Percentiles rank a stretch among this genome's conserved stretches.
Conservation (phyloP, 495 filamentous ascomycete species). For the Parathielavia appendiculata region DNA sequence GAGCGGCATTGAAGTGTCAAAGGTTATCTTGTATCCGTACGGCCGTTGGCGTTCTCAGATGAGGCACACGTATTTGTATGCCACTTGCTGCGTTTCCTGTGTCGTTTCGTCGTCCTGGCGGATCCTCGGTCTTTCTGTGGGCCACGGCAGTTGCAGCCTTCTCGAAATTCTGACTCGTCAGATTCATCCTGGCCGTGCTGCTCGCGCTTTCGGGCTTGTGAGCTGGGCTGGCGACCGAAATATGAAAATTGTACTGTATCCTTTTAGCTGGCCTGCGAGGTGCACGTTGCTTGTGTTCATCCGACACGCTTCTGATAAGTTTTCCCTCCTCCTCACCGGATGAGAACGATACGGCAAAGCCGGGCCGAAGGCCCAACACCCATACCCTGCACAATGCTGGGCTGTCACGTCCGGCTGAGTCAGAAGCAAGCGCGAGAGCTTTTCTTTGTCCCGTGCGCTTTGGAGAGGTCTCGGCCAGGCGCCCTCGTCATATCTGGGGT, state of each 20-base stretch:
- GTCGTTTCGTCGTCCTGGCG: not conserved
- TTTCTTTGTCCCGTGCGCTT: too few relatives aligned
- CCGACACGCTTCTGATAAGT: too few relatives aligned
- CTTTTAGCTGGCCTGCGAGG: too few relatives aligned
- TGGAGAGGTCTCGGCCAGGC: too few relatives aligned
- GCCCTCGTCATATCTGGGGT: too few relatives aligned
- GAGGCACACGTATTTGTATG: not conserved
- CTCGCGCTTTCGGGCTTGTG: slow-evolving; percentile 14
- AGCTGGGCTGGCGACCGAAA: slow-evolving; percentile 10
- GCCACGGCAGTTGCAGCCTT: slow-evolving; percentile 16
- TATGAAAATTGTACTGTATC: slow-evolving; percentile 2
- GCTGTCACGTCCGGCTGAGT: too few relatives aligned
- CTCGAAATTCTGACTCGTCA: slow-evolving; percentile 19
- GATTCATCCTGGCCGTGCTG: not conserved
- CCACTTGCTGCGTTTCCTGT: not conserved
- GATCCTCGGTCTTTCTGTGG: slow-evolving; percentile 25
- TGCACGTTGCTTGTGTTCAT: too few relatives aligned
- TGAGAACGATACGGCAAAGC: too few relatives aligned
- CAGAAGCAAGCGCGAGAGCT: too few relatives aligned
- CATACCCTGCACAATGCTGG: too few relatives aligned
- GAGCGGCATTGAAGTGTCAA: not conserved
- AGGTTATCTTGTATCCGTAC: not conserved
- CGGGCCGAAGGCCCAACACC: too few relatives aligned
- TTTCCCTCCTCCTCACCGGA: too few relatives aligned
- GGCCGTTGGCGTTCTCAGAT: not conserved